These are phyloP conservation scores for Neofusicoccum cordaticola DNA, from an alignment of 2,329 filamentous ascomycete species.

Conservation along the genomic window DNA sequence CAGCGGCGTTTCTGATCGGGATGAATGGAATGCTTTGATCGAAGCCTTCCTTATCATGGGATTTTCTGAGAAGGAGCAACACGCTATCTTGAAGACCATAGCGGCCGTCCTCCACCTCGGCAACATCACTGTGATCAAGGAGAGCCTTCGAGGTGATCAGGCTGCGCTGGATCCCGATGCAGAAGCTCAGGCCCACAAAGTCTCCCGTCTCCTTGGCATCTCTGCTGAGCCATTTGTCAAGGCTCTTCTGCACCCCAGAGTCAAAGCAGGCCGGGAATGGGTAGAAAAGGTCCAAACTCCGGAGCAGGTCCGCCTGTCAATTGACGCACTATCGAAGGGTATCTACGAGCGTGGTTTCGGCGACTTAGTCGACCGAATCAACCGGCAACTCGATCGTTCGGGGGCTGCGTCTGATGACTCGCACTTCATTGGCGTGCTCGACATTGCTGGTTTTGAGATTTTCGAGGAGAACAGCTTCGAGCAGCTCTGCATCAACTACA, in stretches of 20 bases:
- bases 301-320: slow-evolving; percentile 84
- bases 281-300: slow-evolving; percentile 98
- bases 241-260: slow-evolving; percentile 84
- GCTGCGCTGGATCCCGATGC: slow-evolving; percentile 76
- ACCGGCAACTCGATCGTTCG: slow-evolving; percentile 83
- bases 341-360: slow-evolving; percentile 97
- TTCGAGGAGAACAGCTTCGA: slow-evolving; percentile 99
- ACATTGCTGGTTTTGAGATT: slow-evolving; percentile 99
- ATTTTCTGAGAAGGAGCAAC: slow-evolving; percentile 81
- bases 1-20: slow-evolving; percentile 79
- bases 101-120: slow-evolving; percentile 91
- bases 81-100: slow-evolving; percentile 78
- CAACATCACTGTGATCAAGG: slow-evolving; percentile 85
- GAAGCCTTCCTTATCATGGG: slow-evolving; percentile 96
- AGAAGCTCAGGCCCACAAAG: slow-evolving; percentile 69
- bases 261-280: slow-evolving; percentile 96
- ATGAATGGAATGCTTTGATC: slow-evolving; percentile 85
- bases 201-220: slow-evolving; percentile 83
- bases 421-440: slow-evolving; percentile 93
- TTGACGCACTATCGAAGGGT: slow-evolving; percentile 92
- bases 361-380: slow-evolving; percentile 87
- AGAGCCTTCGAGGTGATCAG: slow-evolving; percentile 87
- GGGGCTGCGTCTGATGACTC: slow-evolving; percentile 82
- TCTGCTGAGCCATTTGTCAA: slow-evolving; percentile 80
- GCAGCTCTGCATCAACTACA: slow-evolving; percentile 99